Evolutionary conservation across 768 basidiomycete species (phyloP), one percentile per base, ranked within the genome.

Genomic region (Pholiota molesta): DNA sequence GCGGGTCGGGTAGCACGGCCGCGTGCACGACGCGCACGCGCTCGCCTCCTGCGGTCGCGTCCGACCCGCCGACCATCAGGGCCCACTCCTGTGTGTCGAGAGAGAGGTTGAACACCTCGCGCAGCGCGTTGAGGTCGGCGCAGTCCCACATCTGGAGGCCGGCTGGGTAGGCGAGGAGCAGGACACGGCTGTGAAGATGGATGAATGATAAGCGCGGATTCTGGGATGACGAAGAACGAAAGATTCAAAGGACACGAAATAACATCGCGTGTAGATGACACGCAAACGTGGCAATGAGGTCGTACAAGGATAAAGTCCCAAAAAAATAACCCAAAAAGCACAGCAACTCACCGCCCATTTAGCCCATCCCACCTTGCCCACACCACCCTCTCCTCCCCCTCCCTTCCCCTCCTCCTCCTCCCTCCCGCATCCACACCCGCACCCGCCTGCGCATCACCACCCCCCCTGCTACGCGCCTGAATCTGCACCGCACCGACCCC

Each of bases 71-170:
- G 29, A 49, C 6, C 51, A 17, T 51, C 26, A 29, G 44, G 57
- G 31, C 53, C 65, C 65, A 71, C 44, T 68, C 67, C 1, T 51
- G 47, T 11, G 55, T 26, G 29, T 65, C 62, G 33, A 69, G 63
- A 17, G 67, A 64, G 35, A 90, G 60, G 61, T 88, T 85, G 60
- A 90, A 70, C 3, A 88, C 63, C 65, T 90, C 88, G 66, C 58
- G 55, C 0, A 77, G 62, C 0, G 70, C 66, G 4, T 74, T 82
- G 9, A 89, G 71, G 62, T 83, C 77, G 13, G 82, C 78, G 65
- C 83, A 84, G 65, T 89, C 86, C 87, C 87, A 90, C 19, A 88
- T 76, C 68, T 88, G 83, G 42, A 90, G 66, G 5, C 84, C 31
- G 13, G 47, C 31, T 74, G 73, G 33, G 69, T 88, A 89, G 5